phyloP scores from a whole-genome alignment of 2,329 filamentous ascomycete species.

The Xylariaceae sp. region DNA sequence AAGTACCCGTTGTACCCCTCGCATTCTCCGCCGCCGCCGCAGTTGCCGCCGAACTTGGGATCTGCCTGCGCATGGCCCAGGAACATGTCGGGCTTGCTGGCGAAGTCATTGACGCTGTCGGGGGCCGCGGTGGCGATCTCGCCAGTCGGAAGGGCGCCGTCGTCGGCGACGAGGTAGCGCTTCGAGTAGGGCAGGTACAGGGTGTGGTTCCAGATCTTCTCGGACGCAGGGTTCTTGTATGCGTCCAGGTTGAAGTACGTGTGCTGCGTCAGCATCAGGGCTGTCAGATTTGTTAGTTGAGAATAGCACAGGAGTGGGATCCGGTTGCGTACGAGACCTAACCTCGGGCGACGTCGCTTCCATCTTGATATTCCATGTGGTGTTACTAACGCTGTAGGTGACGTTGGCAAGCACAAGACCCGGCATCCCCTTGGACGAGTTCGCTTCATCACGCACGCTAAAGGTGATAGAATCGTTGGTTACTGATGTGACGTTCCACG shows the following conservation, averaged over 20 bases:
- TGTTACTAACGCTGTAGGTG: slow-evolving; percentile 56
- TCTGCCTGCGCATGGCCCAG: slow-evolving; percentile 57
- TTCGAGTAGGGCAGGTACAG: slow-evolving; percentile 59
- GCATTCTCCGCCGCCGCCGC: slow-evolving; percentile 60
- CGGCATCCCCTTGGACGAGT: slow-evolving; percentile 56
- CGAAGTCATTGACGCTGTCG: slow-evolving; percentile 61
- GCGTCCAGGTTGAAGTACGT: slow-evolving; percentile 67
- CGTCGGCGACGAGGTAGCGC: slow-evolving; percentile 53
- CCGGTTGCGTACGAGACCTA: slow-evolving; percentile 33
- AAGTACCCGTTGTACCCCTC: slow-evolving; percentile 67
- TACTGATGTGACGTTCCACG: slow-evolving; percentile 56
- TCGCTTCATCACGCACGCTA: slow-evolving; percentile 54
- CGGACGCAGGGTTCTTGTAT: slow-evolving; percentile 53
- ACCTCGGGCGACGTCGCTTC: slow-evolving; percentile 49
- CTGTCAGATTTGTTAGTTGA: slow-evolving; percentile 21
- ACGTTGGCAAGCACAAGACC: slow-evolving; percentile 57
- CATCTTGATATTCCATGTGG: slow-evolving; percentile 58
- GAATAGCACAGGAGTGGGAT: slow-evolving; percentile 2
- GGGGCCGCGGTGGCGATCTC: slow-evolving; percentile 52
- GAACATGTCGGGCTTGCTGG: slow-evolving; percentile 53
- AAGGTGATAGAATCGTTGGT: slow-evolving; percentile 59
- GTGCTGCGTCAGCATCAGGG: slow-evolving; percentile 62
- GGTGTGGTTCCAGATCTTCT: slow-evolving; percentile 56
- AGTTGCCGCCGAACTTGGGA: slow-evolving; percentile 57
- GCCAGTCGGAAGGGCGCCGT: slow-evolving; percentile 55